Base-by-base conservation (phyloP, 495 filamentous ascomycete genomes). In the Tricharina praecox region DNA sequence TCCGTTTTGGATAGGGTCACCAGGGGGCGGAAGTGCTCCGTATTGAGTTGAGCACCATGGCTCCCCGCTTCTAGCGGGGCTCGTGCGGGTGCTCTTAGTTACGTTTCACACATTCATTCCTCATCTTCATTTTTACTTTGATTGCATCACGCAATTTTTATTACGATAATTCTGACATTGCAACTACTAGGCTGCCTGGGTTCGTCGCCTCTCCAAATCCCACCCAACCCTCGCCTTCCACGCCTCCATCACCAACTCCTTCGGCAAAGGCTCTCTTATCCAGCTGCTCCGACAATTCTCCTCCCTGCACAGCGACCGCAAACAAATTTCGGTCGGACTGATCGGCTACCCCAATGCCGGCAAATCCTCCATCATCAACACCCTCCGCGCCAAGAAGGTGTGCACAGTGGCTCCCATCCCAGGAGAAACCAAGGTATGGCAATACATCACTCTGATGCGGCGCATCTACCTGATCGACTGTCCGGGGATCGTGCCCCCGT, bases 381-480 rank as follows among this genome's bases (percentile, higher is more conserved):
- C 85, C 9, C 70, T 94, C 23, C 76, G 84, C 16, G 82, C 80
- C 60, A 96, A 96, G 69, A 83, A 87, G 52, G 86, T 94, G 26
- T 82, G 85, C 64, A 90, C 74, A 2, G 85, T 93, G 3, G 90
- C 90, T n/a, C 90, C 90, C 13, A 88, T 96, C 50, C 88, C 90
- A 5, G 88, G 88, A 8, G 81, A 86, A 63, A 96, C 87, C 48
- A 97, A 94, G 66, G 80, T 95, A 10, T 96, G 86, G 86, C 86
- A 97, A 63, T 96, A 94, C 53, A 81, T 97, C 49, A 95, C 88
- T 0, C 64, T 97, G 45, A 96, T 94, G 86, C 87, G 85, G 63
- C 71, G 92, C 42, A 95, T 97, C 35, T 96, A 93, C 61, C 70
- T 97, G 45, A 95, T 96, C 54, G 90, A 96, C 59, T 95, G 90